A percentile compares a stretch with the other conserved stretches of the same genome.
phyloP scores from a whole-genome alignment of 1,284 basidiomycete species.

The Cryptococcus sp. region DNA sequence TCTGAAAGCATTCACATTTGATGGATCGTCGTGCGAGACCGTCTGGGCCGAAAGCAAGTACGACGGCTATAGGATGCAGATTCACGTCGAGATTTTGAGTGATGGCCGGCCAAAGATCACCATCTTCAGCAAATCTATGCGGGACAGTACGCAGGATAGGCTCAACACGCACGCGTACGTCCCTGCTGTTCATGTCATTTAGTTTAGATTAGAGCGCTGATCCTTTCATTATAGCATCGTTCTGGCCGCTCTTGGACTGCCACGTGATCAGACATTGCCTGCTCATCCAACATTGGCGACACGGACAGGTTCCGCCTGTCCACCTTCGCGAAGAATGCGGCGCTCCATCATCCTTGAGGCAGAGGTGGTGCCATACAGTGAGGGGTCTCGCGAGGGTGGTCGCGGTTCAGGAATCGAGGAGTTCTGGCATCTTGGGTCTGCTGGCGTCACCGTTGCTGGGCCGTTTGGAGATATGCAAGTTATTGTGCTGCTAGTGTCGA shows the following conservation, averaged over 20 bases:
- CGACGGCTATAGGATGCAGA: conserved; percentile 84
- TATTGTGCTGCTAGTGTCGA: not conserved
- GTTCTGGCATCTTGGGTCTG: conserved; percentile 52
- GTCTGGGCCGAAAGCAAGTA: conserved; percentile 88
- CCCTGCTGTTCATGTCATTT: not conserved
- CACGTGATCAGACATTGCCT: conserved; percentile 20
- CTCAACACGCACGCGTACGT: conserved; percentile 65
- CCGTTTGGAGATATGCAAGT: conserved; percentile 6
- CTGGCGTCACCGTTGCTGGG: conserved; percentile 32
- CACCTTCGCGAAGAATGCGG: not conserved
- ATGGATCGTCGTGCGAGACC: conserved; percentile 28
- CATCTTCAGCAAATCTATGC: conserved; percentile 80
- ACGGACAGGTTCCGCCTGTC: conserved; percentile 21
- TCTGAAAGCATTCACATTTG: conserved; percentile 56
- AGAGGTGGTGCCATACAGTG: conserved; percentile 81
- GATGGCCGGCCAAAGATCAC: conserved; percentile 59
- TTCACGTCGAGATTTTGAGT: conserved; percentile 65
- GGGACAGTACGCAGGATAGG: conserved; percentile 75
- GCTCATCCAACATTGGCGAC: not conserved
- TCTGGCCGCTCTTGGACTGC: conserved; percentile 59
- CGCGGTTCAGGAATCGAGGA: conserved; percentile 54
- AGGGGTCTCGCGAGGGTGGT: conserved; percentile 47
- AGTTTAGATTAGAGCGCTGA: not conserved
- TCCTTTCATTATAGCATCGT: conserved; percentile 58
- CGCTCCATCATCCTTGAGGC: conserved; percentile 73